These are phyloP conservation scores for Conidiobolus incongruus DNA, from an alignment of 371 early-diverging fungal genomes.

Conservation along the genomic window DNA sequence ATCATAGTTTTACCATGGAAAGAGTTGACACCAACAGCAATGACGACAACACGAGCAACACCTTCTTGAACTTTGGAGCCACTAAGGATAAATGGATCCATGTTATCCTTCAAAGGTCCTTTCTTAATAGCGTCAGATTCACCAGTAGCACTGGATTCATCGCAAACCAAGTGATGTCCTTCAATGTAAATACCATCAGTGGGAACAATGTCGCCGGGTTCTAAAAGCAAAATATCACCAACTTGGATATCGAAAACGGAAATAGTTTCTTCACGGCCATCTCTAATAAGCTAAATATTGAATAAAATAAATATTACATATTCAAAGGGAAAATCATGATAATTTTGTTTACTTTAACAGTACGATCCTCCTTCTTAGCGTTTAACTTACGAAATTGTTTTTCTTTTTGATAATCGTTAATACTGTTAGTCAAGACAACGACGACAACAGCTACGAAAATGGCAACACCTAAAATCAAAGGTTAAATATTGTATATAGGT, in stretches of 20 bases:
- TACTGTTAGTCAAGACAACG: slow-evolving; percentile 50
- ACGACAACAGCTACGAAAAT: slow-evolving; percentile 56
- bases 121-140: slow-evolving; percentile 73
- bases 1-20: slow-evolving; percentile 59
- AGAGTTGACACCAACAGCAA: slow-evolving; percentile 29
- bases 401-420: slow-evolving; percentile 77
- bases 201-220: slow-evolving; percentile 84
- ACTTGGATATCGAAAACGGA: slow-evolving; percentile 73
- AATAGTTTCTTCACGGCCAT: slow-evolving; percentile 48
- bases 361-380: slow-evolving; percentile 59
- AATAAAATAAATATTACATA: too few species aligned
- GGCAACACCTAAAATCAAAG: too few species aligned
- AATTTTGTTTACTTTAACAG: slow-evolving; percentile 44
- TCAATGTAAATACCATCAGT: slow-evolving; percentile 71
- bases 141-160: slow-evolving; percentile 83
- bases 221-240: slow-evolving; percentile 75
- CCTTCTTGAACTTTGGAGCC: slow-evolving; percentile 61
- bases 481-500: too few species aligned
- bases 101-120: slow-evolving; percentile 9
- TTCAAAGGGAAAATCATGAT: too few species aligned
- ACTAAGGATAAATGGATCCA: slow-evolving; percentile 44
- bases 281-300: too few species aligned
- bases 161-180: slow-evolving; percentile 68
- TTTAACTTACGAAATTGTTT: slow-evolving; percentile 61
- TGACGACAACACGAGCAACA: slow-evolving; percentile 41